Evolutionary conservation across 140 eudicot genomes (phyloP).

Genomic region (Oenanthe javanica): DNA sequence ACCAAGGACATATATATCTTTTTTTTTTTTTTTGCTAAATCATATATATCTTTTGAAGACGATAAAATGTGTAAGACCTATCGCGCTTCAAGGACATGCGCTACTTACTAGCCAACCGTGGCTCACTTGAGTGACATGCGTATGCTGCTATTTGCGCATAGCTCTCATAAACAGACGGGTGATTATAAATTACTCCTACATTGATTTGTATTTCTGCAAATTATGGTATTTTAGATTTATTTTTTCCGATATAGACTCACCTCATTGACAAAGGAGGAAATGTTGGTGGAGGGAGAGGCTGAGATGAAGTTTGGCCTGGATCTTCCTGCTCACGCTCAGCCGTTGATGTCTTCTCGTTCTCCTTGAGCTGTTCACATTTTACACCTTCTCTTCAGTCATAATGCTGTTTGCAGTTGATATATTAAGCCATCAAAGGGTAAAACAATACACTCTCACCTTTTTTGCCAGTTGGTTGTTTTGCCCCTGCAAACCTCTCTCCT

Average conservation of each 20-base stretch:
- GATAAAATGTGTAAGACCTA: not conserved
- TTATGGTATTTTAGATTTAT: not conserved
- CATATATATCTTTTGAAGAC: too few species aligned
- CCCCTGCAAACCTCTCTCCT: slow-evolving; percentile 56
- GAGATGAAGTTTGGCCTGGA: slow-evolving; percentile 13
- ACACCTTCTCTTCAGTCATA: not conserved
- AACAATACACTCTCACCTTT: slow-evolving; percentile 42
- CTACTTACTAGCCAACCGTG: too few species aligned
- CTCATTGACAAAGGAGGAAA: slow-evolving; percentile 20
- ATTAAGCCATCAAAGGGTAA: not conserved
- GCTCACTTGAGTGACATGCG: not conserved
- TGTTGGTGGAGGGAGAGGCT: slow-evolving; percentile 16
- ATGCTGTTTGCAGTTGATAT: not conserved
- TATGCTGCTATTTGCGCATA: not conserved
- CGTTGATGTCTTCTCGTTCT: slow-evolving; percentile 24
- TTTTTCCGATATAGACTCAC: not conserved
- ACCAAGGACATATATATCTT: too few species aligned
- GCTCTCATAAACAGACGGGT: too few species aligned
- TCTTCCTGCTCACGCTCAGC: slow-evolving; percentile 21
- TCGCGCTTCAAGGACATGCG: not conserved
- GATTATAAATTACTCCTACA: too few species aligned
- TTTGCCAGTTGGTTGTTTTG: slow-evolving; percentile 50
- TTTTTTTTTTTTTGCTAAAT: too few species aligned
- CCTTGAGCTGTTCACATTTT: slow-evolving; percentile 28
- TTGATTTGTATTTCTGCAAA: not conserved